These are phyloP conservation scores for Saccharomycopsis olivae DNA, from an alignment of 805 yeast genomes.

Conservation along the genomic window DNA sequence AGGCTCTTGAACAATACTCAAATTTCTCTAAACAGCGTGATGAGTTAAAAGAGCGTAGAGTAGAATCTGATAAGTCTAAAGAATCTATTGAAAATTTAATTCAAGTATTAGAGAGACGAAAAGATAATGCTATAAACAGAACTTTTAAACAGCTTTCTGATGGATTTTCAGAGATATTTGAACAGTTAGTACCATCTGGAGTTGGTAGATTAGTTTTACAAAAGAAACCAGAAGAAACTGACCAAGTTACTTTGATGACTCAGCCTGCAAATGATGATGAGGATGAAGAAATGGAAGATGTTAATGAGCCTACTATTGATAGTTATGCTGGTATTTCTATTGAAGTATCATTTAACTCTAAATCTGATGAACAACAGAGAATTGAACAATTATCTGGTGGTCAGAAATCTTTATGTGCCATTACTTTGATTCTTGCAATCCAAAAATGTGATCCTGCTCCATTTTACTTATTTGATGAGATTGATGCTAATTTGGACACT, in stretches of 20 bases:
- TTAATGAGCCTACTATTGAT: conserved; percentile 29
- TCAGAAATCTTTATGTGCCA: conserved; percentile 93
- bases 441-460: conserved; percentile 97
- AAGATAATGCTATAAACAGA: conserved; percentile 69
- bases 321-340: conserved; percentile 76
- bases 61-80: conserved; percentile 60
- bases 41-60: conserved; percentile 51
- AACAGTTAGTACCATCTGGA: conserved; percentile 74
- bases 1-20: conserved; percentile 76
- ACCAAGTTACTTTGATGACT: conserved; percentile 9
- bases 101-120: conserved; percentile 58
- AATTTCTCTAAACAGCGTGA: conserved; percentile 66
- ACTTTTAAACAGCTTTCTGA: conserved; percentile 70
- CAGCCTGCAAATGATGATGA: conserved; percentile 20
- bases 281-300: conserved; percentile 20
- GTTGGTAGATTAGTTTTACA: conserved; percentile 64
- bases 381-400: conserved; percentile 95
- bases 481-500: conserved; percentile 91
- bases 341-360: conserved; percentile 81
- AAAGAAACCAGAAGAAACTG: conserved; percentile 25
- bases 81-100: conserved; percentile 66
- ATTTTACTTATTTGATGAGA: conserved; percentile 90
- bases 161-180: conserved; percentile 67
- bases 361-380: conserved; percentile 72
- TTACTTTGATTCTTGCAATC: conserved; percentile 85